A percentile compares a stretch with the other conserved stretches of the same genome.
phyloP scores from a whole-genome alignment of 202 grass and related monocot species.

The Digitaria exilis region DNA sequence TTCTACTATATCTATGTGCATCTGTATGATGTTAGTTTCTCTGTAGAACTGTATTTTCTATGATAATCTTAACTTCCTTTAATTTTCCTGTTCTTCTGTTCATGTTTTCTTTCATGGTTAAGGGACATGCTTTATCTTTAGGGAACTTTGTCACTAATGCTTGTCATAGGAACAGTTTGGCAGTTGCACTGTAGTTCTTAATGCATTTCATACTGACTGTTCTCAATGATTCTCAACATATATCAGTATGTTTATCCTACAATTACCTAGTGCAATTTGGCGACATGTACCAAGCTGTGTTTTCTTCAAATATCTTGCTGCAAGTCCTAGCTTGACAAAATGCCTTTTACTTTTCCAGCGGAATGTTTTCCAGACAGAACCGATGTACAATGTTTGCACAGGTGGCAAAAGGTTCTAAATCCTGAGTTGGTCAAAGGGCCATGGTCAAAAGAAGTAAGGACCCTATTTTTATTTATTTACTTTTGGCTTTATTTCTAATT shows the following conservation, averaged over 20 bases:
- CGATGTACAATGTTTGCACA: constrained; percentile 96
- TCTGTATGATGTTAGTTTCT: constrained; percentile 1
- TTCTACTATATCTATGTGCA: constrained; percentile 13
- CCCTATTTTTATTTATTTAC: constrained; percentile 23
- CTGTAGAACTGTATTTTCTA: constrained; percentile 6
- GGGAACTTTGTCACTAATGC: not conserved
- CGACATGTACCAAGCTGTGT: not conserved
- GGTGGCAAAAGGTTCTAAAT: constrained; percentile 99
- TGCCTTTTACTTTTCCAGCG: constrained; percentile 62
- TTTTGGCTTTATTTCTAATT: constrained; percentile 12
- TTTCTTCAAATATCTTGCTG: constrained; percentile 4
- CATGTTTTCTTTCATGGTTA: constrained; percentile 5
- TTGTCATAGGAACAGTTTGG: not conserved
- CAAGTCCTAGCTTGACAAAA: constrained; percentile 40
- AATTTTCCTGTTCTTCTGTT: not conserved
- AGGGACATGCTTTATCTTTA: not conserved
- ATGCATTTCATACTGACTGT: not conserved
- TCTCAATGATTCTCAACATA: not conserved
- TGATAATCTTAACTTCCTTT: constrained; percentile 8
- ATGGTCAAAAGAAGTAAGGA: constrained; percentile 95
- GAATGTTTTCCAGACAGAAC: constrained; percentile 90
- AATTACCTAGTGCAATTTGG: not conserved
- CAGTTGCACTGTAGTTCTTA: not conserved
- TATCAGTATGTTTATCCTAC: not conserved
- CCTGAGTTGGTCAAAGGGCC: constrained; percentile 97